phyloP scores from a whole-genome alignment of 2,329 filamentous ascomycete species.

The Sphaerulina populicola region DNA sequence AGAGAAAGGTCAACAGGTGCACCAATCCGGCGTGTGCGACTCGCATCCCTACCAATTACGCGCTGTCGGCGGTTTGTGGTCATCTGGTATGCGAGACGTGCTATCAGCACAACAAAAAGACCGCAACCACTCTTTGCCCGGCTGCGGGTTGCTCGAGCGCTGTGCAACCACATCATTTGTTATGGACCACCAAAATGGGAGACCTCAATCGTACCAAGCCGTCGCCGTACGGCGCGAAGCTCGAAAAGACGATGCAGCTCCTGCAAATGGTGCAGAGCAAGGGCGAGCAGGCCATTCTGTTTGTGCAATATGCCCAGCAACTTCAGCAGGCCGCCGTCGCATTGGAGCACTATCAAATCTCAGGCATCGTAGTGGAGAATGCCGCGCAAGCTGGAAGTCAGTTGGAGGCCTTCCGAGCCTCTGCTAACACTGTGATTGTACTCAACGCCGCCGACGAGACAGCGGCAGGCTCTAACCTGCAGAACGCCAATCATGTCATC shows the following conservation, averaged over 20 bases:
- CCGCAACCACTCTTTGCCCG: slow-evolving; percentile 33
- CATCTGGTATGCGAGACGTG: slow-evolving; percentile 45
- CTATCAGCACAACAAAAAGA: slow-evolving; percentile 17
- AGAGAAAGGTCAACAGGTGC: not conserved
- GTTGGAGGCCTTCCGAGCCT: slow-evolving; percentile 21
- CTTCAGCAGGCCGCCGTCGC: slow-evolving; percentile 35
- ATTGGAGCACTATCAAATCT: slow-evolving; percentile 29
- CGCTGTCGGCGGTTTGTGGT: slow-evolving; percentile 44
- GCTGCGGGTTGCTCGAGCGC: slow-evolving; percentile 37
- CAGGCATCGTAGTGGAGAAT: slow-evolving; percentile 34
- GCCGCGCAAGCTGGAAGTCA: slow-evolving; percentile 15
- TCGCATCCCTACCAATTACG: slow-evolving; percentile 5
- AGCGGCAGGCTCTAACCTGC: slow-evolving; percentile 54
- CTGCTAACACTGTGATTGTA: slow-evolving; percentile 40
- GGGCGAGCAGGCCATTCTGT: slow-evolving; percentile 48
- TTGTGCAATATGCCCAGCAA: slow-evolving; percentile 46
- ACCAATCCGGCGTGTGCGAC: slow-evolving; percentile 7
- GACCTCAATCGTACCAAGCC: slow-evolving; percentile 19
- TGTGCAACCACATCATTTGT: slow-evolving; percentile 36
- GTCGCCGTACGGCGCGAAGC: slow-evolving; percentile 39
- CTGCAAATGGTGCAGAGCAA: slow-evolving; percentile 34
- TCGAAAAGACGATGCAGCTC: slow-evolving; percentile 41
- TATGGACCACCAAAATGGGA: slow-evolving; percentile 35
- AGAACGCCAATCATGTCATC: slow-evolving; percentile 56
- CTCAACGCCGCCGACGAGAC: slow-evolving; percentile 50